Conservation (phyloP, 2,329 filamentous ascomycete genomes). For the Xylaria sp. region DNA sequence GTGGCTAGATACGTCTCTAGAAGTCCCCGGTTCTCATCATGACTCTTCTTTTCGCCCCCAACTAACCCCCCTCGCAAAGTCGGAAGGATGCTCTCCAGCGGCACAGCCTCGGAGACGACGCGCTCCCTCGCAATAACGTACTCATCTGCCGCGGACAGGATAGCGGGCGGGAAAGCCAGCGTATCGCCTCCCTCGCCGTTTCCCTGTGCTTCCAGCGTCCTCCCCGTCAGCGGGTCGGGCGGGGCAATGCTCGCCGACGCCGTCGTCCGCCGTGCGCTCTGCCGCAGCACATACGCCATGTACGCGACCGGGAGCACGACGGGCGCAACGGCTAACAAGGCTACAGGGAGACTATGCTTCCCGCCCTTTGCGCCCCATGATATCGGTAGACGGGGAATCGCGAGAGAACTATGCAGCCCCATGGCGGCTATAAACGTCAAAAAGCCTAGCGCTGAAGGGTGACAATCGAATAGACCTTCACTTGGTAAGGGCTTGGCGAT, state of each 20-base stretch:
- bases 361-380: conserved; percentile 6
- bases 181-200: not conserved
- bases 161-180: conserved; percentile 26
- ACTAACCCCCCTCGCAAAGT: conserved; percentile 4
- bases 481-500: conserved; percentile 2
- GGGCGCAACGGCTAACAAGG: conserved; percentile 34
- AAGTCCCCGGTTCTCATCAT: conserved; percentile 4
- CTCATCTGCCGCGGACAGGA: conserved; percentile 15
- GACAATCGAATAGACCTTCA: not conserved
- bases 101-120: conserved; percentile 37
- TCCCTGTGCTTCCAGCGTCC: not conserved
- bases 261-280: conserved; percentile 28
- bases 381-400: conserved; percentile 8
- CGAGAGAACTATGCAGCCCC: conserved; percentile 5
- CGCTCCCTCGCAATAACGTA: conserved; percentile 42
- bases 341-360: conserved; percentile 15
- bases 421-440: not conserved
- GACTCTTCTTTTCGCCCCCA: not conserved
- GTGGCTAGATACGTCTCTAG: conserved; percentile 41
- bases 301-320: conserved; percentile 38
- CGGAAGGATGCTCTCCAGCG: conserved; percentile 21
- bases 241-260: conserved; percentile 30
- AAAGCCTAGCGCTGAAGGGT: not conserved
- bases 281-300: conserved; percentile 31
- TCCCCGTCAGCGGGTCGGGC: conserved; percentile 21